Conservation (phyloP, 192 early-diverging fungal species). For the Umbelopsis ramanniana region DNA sequence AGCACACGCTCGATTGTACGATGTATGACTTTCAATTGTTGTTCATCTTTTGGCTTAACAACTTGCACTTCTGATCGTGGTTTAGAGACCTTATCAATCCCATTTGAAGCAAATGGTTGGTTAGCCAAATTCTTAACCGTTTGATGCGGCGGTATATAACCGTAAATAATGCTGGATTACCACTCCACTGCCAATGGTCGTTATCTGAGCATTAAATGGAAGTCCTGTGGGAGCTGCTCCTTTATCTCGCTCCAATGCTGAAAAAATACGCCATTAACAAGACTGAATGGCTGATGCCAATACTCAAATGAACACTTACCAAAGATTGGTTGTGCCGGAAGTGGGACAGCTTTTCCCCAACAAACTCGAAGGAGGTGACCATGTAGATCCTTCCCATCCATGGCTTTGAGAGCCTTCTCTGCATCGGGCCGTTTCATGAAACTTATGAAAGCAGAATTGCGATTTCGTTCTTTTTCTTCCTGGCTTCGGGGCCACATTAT, state of each 20-base stretch:
- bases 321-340: conserved; percentile 77
- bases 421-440: conserved; percentile 84
- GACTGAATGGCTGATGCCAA: not conserved
- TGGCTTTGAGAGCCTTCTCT: conserved; percentile 64
- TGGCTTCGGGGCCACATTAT: conserved; percentile 93
- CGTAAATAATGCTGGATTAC: not conserved
- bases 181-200: conserved; percentile 18
- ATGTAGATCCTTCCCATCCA: conserved; percentile 71
- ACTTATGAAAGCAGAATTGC: conserved; percentile 88
- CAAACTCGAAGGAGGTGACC: conserved; percentile 70
- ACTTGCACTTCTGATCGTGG: conserved; percentile 73
- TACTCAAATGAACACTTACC: conserved; percentile 43
- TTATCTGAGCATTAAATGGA: conserved; percentile 68
- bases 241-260: conserved; percentile 41
- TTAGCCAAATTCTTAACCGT: conserved; percentile 35
- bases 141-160: conserved; percentile 13
- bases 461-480: conserved; percentile 79
- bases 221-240: conserved; percentile 44
- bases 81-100: conserved; percentile 26
- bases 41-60: conserved; percentile 57
- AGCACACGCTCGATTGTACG: conserved; percentile 83
- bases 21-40: conserved; percentile 72
- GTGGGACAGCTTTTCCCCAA: conserved; percentile 82
- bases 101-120: conserved; percentile 24
- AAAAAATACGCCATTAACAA: not conserved